These are phyloP conservation scores for Ogataea polymorpha DNA, from an alignment of 805 yeast genomes.

Conservation along the genomic window DNA sequence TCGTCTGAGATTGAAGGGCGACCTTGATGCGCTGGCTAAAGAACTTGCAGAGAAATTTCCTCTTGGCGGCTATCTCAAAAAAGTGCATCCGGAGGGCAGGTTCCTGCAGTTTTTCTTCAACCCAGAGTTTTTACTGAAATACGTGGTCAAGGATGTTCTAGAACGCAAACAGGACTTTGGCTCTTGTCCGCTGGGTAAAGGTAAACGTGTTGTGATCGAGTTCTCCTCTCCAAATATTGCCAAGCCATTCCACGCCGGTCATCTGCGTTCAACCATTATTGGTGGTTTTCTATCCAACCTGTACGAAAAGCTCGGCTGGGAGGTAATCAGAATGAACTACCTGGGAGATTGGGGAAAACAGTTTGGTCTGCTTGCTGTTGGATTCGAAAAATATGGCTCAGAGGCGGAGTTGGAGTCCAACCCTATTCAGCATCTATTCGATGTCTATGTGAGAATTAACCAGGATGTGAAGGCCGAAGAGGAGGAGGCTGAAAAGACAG, in stretches of 20 bases:
- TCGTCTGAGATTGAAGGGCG: constrained; percentile 80
- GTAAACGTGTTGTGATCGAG: constrained; percentile 75
- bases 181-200: constrained; percentile 64
- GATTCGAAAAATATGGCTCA: constrained; percentile 80
- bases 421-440: constrained; percentile 92
- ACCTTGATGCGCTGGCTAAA: constrained; percentile 68
- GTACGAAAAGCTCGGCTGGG: constrained; percentile 88
- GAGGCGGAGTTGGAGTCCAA: constrained; percentile 67
- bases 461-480: constrained; percentile 66
- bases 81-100: constrained; percentile 81
- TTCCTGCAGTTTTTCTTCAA: constrained; percentile 87
- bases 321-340: constrained; percentile 89
- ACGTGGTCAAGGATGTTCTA: constrained; percentile 69
- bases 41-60: constrained; percentile 82
- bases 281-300: constrained; percentile 93
- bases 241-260: constrained; percentile 99
- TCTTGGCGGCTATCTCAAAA: constrained; percentile 61
- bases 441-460: constrained; percentile 87
- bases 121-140: constrained; percentile 59
- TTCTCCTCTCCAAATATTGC: constrained; percentile 98
- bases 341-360: constrained; percentile 99
- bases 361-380: constrained; percentile 93
- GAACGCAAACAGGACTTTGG: constrained; percentile 66
- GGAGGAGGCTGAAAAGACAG: constrained; percentile 49
- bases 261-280: constrained; percentile 93